A percentile compares a stretch with the other conserved stretches of the same genome.
Evolutionary conservation across 2,329 filamentous ascomycete species (phyloP).

Genomic region (Dendryphion nanum): DNA sequence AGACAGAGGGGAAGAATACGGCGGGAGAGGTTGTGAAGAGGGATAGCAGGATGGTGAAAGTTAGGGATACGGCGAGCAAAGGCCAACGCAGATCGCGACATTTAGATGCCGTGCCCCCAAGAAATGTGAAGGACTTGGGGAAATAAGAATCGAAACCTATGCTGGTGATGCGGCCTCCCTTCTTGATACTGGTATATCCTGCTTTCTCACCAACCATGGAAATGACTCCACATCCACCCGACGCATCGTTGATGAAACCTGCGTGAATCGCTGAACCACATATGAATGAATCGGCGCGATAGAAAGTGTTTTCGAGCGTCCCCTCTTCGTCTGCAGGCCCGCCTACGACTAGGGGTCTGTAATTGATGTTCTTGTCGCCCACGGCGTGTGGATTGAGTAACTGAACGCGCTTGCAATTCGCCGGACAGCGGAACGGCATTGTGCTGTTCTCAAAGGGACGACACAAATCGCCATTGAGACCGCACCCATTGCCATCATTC

Average conservation of each 20-base stretch:
- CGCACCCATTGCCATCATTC: conserved; percentile 68
- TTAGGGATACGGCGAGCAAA: conserved; percentile 75
- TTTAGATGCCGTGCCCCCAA: conserved; percentile 62
- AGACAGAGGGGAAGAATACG: conserved; percentile 82
- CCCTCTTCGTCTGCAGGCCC: conserved; percentile 45
- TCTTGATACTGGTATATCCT: conserved; percentile 61
- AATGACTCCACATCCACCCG: conserved; percentile 81
- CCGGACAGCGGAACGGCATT: conserved; percentile 73
- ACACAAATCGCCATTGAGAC: conserved; percentile 71
- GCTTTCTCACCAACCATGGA: conserved; percentile 67
- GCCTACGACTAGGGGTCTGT: conserved; percentile 55
- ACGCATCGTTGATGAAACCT: conserved; percentile 68
- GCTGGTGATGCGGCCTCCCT: conserved; percentile 71
- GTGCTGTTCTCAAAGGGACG: conserved; percentile 70
- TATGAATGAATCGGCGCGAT: conserved; percentile 87
- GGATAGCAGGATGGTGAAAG: conserved; percentile 74
- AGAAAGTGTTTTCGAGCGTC: conserved; percentile 55
- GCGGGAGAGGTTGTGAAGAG: conserved; percentile 76
- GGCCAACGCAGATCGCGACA: conserved; percentile 81
- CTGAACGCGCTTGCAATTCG: conserved; percentile 64
- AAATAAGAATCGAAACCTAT: conserved; percentile 84
- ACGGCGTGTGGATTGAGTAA: conserved; percentile 73
- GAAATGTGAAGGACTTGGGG: conserved; percentile 80
- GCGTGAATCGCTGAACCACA: conserved; percentile 83
- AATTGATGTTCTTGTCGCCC: conserved; percentile 62